Evolutionary conservation across 805 yeast species (phyloP).

Genomic region (Ogataea dorogensis): DNA sequence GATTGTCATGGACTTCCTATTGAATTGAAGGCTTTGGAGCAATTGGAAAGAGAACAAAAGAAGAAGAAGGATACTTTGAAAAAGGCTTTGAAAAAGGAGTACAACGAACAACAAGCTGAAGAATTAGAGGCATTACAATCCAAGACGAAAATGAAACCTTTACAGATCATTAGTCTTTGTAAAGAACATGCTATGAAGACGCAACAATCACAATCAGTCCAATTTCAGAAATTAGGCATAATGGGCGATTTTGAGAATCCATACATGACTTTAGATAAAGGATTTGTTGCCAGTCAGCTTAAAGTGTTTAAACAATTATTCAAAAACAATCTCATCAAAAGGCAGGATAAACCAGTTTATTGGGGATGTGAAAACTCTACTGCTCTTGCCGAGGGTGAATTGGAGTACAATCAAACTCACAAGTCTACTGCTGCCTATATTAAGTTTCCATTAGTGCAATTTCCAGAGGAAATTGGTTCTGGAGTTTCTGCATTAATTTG

Average conservation of each 20-base stretch:
- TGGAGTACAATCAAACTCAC: slow-evolving; percentile 79
- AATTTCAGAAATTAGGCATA: slow-evolving; percentile 70
- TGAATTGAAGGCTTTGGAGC: slow-evolving; percentile 75
- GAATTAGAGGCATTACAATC: slow-evolving; percentile 12
- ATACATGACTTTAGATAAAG: slow-evolving; percentile 69
- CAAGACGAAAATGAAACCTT: slow-evolving; percentile 34
- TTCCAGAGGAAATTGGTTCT: slow-evolving; percentile 24
- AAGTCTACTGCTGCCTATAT: slow-evolving; percentile 66
- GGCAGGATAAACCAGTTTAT: slow-evolving; percentile 93
- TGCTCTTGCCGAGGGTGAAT: slow-evolving; percentile 94
- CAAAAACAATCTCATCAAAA: slow-evolving; percentile 62
- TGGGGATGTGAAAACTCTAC: slow-evolving; percentile 96
- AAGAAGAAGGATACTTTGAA: slow-evolving; percentile 31
- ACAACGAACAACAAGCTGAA: slow-evolving; percentile 12
- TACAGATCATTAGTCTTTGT: slow-evolving; percentile 67
- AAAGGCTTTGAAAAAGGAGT: slow-evolving; percentile 25
- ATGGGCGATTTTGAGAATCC: slow-evolving; percentile 78
- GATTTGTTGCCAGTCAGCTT: slow-evolving; percentile 75
- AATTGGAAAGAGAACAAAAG: slow-evolving; percentile 35
- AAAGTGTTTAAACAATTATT: slow-evolving; percentile 65
- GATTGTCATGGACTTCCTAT: slow-evolving; percentile 98
- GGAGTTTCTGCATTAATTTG: slow-evolving; percentile 59
- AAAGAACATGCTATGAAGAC: slow-evolving; percentile 65
- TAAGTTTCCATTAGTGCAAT: slow-evolving; percentile 53
- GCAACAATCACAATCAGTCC: slow-evolving; percentile 58